phyloP scores from a whole-genome alignment of 192 early-diverging fungal species.

The Spinellus fusiger region DNA sequence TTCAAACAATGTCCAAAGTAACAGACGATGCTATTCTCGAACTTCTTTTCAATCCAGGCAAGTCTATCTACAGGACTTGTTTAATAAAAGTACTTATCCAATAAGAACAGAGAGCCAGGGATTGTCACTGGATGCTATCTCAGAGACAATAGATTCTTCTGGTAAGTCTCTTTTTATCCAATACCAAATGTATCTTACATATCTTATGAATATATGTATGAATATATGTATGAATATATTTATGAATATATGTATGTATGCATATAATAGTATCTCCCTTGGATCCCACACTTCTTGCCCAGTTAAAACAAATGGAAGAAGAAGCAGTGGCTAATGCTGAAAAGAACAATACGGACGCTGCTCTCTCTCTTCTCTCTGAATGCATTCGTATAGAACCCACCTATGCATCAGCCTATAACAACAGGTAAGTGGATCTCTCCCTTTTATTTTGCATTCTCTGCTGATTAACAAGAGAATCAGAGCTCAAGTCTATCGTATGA shows the following conservation, averaged over 20 bases:
- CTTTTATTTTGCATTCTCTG: too few relatives aligned
- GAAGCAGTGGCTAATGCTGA: constrained; percentile 38
- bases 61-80: background rate
- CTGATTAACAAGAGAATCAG: constrained; percentile 6
- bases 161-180: constrained; percentile 8
- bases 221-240: background rate
- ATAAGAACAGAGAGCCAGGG: constrained; percentile 20
- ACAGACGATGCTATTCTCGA: constrained; percentile 31
- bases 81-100: background rate
- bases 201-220: background rate
- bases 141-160: constrained; percentile 12
- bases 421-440: too few relatives aligned
- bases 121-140: constrained; percentile 20
- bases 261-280: background rate
- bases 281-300: constrained; percentile 18
- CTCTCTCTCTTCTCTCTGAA: constrained; percentile 35
- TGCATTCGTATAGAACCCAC: constrained; percentile 32
- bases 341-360: constrained; percentile 35
- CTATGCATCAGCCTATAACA: constrained; percentile 47
- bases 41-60: constrained; percentile 31
- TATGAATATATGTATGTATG: background rate
- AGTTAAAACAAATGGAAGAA: constrained; percentile 33
- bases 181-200: background rate
- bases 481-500: constrained; percentile 44
- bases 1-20: too few relatives aligned